phyloP scores from a whole-genome alignment of 768 basidiomycete species.

The Gelatoporia subvermispora region DNA sequence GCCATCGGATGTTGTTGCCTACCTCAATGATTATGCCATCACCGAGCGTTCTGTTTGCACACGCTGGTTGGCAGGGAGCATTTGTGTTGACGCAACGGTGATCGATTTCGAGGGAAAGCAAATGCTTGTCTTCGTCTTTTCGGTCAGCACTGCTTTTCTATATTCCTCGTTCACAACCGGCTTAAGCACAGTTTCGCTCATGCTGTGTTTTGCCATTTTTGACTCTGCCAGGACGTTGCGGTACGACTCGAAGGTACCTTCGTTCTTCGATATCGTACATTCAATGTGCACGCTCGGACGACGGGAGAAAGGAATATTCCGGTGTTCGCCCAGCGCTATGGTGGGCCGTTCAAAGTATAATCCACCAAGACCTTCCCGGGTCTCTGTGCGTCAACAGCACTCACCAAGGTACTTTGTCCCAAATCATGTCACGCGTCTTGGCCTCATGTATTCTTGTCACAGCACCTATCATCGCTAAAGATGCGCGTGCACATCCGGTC shows the following conservation, averaged over 20 bases:
- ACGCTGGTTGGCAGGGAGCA: conserved; percentile 50
- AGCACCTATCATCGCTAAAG: not conserved
- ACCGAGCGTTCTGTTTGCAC: conserved; percentile 50
- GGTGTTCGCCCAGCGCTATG: conserved; percentile 61
- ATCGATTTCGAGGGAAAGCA: conserved; percentile 42
- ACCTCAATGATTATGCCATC: conserved; percentile 35
- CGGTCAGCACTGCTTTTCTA: conserved; percentile 37
- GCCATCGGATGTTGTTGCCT: conserved; percentile 40
- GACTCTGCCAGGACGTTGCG: conserved; percentile 50
- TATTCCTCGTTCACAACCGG: not conserved
- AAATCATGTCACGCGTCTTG: not conserved
- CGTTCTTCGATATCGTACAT: conserved; percentile 60
- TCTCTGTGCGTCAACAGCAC: conserved; percentile 55
- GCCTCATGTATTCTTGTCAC: not conserved
- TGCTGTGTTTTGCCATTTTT: not conserved
- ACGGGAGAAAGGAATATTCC: conserved; percentile 8
- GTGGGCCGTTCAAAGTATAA: conserved; percentile 60
- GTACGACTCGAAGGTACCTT: conserved; percentile 67
- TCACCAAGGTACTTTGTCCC: conserved; percentile 50
- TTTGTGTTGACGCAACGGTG: too few relatives aligned
- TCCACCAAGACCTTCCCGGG: conserved; percentile 72
- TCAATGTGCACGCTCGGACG: conserved; percentile 40
- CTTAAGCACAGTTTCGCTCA: not conserved
- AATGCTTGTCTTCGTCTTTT: conserved; percentile 56
- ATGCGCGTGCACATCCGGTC: not conserved